Evolutionary conservation across 768 basidiomycete species (phyloP), one percentile per base, ranked within the genome.

Genomic region (Suillus brevipes): DNA sequence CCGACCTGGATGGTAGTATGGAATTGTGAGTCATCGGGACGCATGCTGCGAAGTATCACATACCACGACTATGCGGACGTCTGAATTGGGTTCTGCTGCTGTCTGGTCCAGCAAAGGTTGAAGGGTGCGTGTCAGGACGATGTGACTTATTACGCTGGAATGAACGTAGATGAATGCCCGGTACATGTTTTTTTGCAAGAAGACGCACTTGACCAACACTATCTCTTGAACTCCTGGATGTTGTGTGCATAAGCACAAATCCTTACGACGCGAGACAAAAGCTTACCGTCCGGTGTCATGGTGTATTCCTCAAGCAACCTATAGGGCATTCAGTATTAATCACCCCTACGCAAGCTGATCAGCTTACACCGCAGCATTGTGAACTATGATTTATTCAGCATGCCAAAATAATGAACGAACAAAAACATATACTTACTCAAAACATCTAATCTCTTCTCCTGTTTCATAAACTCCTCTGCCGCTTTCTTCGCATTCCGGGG

Each of bases 11-110:
- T 38, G 47, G 42, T 31, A 12, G n/a, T 25, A 14, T n/a, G 25
- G 4, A 38, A 38, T 6, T 4, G 10, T 64, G 9, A 43, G 56
- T 31, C 18, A 50, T 43, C 8, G 28, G 20, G 18, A 37, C 38
- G 16, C 16, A 25, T 25, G 23, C 23, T 7, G 14, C 14, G 23
- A 49, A 23, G 47, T 37, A 6, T 10, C 36, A 66, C 83, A 49
- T 65, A 88, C 88, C 62, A 84, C 82, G 12, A 89, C 79, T 16
- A 90, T 79, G 20, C 89, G 83, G 56, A 89, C 88, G 65, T 90
- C 89, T 0, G 85, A 79, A 28, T 75, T 75, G 0, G 80, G 74
- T 55, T 80, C 73, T 20, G 77, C 67, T 0, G 86, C 83, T 1
- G 89, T 89, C 61, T 77, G 73, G 47, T 74, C 76, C 56, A 89